Conservation (phyloP, 108 stramenopile genomes). For the Mediolabrus comicus region DNA sequence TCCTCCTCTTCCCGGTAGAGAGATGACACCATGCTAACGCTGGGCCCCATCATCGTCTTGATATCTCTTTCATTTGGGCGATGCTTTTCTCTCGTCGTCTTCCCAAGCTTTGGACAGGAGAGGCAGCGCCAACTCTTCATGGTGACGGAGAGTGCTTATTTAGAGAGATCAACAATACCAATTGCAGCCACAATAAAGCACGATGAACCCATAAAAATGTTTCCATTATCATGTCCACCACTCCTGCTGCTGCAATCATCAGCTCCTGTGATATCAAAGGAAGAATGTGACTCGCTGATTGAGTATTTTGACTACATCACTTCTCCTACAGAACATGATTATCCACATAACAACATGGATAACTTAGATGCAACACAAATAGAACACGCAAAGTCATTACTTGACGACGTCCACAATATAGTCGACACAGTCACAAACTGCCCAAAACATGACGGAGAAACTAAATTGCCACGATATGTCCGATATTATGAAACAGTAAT, state of each 20-base stretch:
- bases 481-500: conserved; percentile 17
- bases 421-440: conserved; percentile 43
- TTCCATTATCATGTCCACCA: conserved; percentile 7
- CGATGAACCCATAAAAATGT: background rate
- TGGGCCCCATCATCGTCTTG: background rate
- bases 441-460: conserved; percentile 26
- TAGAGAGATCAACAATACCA: background rate
- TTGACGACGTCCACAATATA: conserved; percentile 12
- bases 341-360: too few relatives aligned
- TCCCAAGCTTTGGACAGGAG: background rate
- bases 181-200: too few relatives aligned
- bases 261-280: background rate
- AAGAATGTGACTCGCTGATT: background rate
- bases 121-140: background rate
- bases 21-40: too few relatives aligned
- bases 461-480: conserved; percentile 29
- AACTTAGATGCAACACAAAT: background rate
- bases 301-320: background rate
- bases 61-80: background rate
- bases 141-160: background rate
- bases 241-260: conserved; percentile 13
- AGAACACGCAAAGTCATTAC: background rate
- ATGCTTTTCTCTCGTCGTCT: background rate
- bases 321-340: background rate
- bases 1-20: too few relatives aligned